These are phyloP conservation scores for Xylaria curta DNA, from an alignment of 495 filamentous ascomycete genomes.

Conservation along the genomic window DNA sequence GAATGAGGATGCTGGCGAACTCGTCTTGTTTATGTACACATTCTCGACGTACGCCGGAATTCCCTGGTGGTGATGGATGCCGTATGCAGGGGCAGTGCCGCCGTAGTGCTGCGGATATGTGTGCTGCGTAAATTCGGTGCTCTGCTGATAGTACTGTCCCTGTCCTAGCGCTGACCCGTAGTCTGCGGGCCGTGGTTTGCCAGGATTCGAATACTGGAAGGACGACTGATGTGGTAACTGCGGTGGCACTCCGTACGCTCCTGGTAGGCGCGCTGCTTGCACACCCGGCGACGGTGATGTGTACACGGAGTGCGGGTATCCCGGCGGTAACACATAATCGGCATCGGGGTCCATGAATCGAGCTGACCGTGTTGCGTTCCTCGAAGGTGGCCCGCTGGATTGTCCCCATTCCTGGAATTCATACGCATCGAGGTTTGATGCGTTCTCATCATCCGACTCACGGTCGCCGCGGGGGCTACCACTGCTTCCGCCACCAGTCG, in stretches of 20 bases:
- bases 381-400: constrained; percentile 42
- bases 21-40: constrained; percentile 49
- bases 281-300: constrained; percentile 34
- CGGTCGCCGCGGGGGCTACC: constrained; percentile 52
- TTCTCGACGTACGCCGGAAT: constrained; percentile 39
- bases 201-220: constrained; percentile 68
- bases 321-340: constrained; percentile 36
- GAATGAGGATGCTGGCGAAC: constrained; percentile 46
- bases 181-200: constrained; percentile 61
- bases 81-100: background rate
- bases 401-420: constrained; percentile 41
- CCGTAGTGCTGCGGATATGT: constrained; percentile 33
- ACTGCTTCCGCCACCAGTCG: background rate
- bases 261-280: constrained; percentile 17
- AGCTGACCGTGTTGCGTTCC: constrained; percentile 39
- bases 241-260: constrained; percentile 25
- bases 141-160: constrained; percentile 68
- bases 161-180: constrained; percentile 59
- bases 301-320: constrained; percentile 36
- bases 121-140: constrained; percentile 33
- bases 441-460: constrained; percentile 52
- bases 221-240: constrained; percentile 48
- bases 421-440: constrained; percentile 38
- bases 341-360: constrained; percentile 43
- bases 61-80: constrained; percentile 25